Conservation (phyloP, 169 alveolate genomes). For the Cyclospora cayetanensis region DNA sequence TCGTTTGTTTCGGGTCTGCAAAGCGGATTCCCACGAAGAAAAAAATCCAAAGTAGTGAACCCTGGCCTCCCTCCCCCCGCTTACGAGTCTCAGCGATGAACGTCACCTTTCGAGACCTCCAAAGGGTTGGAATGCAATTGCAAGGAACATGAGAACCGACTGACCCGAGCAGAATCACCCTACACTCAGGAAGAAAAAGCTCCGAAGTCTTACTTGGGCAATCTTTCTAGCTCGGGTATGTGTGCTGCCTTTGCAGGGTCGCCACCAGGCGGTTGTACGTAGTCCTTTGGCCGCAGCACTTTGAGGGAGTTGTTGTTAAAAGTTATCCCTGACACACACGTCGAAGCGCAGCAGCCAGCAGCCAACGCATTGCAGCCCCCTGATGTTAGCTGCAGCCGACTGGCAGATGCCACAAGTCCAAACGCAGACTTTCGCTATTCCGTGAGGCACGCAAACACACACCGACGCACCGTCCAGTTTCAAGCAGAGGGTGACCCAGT, state of each 20-base stretch:
- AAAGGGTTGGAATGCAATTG: too few relatives aligned
- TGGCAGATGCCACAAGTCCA: background rate
- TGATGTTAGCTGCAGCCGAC: background rate
- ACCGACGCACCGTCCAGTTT: constrained; percentile 82
- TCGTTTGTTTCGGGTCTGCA: constrained; percentile 19
- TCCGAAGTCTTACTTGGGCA: background rate
- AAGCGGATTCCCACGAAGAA: too few relatives aligned
- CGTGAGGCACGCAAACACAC: background rate
- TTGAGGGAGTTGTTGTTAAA: constrained; percentile 83
- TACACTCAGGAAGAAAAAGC: background rate
- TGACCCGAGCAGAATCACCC: too few relatives aligned
- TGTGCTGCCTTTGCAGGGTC: constrained; percentile 78
- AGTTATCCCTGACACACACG: constrained; percentile 71
- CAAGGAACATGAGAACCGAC: too few relatives aligned
- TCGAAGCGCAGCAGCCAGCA: background rate
- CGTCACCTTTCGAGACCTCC: too few relatives aligned
- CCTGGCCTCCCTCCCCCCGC: background rate
- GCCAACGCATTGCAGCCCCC: background rate
- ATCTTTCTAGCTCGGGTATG: constrained; percentile 64
- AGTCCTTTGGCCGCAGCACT: constrained; percentile 87
- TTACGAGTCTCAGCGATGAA: too few relatives aligned
- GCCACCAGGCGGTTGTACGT: constrained; percentile 83
- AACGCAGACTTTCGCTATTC: background rate
- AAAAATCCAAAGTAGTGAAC: too few relatives aligned
- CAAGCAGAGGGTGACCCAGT: constrained; percentile 82